Conservation (phyloP, 2,329 filamentous ascomycete genomes). For the Apiospora saccharicola region DNA sequence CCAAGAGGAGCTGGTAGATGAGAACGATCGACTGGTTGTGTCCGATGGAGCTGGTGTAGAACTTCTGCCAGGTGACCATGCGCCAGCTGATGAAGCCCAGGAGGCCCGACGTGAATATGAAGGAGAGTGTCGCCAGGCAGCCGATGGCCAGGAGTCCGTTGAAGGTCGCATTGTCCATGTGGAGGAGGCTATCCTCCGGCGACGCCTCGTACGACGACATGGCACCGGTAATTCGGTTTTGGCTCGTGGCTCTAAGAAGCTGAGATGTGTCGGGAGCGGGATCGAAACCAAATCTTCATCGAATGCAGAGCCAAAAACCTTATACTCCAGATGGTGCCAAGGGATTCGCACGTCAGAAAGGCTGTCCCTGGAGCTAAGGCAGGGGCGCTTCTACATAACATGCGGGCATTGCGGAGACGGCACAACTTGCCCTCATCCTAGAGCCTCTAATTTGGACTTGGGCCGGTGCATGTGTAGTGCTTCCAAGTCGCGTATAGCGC, state of each 20-base stretch:
- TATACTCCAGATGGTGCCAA: not conserved
- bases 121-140: conserved; percentile 53
- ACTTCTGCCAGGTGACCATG: conserved; percentile 48
- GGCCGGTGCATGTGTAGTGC: not conserved
- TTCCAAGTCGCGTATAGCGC: conserved; percentile 1
- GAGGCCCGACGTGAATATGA: conserved; percentile 51
- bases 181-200: conserved; percentile 31
- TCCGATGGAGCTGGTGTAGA: conserved; percentile 40
- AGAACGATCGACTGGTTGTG: conserved; percentile 61
- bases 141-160: conserved; percentile 53
- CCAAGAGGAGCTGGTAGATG: conserved; percentile 61
- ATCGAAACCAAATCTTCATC: not conserved
- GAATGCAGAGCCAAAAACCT: not conserved
- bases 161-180: conserved; percentile 30
- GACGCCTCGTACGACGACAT: conserved; percentile 7
- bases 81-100: conserved; percentile 54
- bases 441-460: not conserved
- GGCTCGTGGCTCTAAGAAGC: not conserved
- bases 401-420: not conserved
- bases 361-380: not conserved
- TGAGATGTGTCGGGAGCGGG: not conserved
- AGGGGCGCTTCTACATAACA: not conserved
- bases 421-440: not conserved
- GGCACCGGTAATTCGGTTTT: not conserved
- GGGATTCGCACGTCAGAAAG: not conserved